Conservation (phyloP, 2,329 filamentous ascomycete genomes). For the Scleromitrula shiraiana region DNA sequence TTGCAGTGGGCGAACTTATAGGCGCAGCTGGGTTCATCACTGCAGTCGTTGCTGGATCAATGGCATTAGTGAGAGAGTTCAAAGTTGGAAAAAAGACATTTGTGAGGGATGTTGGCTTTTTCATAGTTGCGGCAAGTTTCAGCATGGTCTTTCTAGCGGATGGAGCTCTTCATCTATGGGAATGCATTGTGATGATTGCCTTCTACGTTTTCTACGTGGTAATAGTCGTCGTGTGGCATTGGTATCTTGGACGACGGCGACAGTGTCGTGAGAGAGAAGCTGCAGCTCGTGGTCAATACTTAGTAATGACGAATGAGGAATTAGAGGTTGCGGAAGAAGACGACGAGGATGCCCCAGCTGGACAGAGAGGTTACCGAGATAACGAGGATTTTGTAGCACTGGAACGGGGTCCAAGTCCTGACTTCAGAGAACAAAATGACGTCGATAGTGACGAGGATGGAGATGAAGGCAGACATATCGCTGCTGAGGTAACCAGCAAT, state of each 20-base stretch:
- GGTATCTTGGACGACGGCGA: slow-evolving; percentile 61
- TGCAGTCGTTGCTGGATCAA: slow-evolving; percentile 89
- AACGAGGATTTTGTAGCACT: slow-evolving; percentile 27
- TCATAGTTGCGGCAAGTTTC: slow-evolving; percentile 78
- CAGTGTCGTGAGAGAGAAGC: slow-evolving; percentile 57
- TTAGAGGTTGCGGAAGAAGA: slow-evolving; percentile 58
- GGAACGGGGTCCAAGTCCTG: slow-evolving; percentile 29
- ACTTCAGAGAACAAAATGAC: slow-evolving; percentile 34
- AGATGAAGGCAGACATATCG: slow-evolving; percentile 56
- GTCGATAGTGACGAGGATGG: slow-evolving; percentile 40
- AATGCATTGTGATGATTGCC: slow-evolving; percentile 81
- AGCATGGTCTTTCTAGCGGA: slow-evolving; percentile 83
- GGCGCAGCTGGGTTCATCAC: slow-evolving; percentile 95
- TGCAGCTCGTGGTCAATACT: slow-evolving; percentile 66
- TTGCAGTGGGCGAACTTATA: slow-evolving; percentile 91
- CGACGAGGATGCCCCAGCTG: slow-evolving; percentile 40
- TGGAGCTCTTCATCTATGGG: slow-evolving; percentile 77
- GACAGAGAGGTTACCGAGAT: slow-evolving; percentile 26
- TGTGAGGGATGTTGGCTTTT: slow-evolving; percentile 85
- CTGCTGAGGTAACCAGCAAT: slow-evolving; percentile 80
- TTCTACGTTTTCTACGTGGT: slow-evolving; percentile 88
- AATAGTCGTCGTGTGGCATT: slow-evolving; percentile 88
- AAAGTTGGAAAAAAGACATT: slow-evolving; percentile 85
- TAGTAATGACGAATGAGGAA: slow-evolving; percentile 45
- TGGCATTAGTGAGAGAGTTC: slow-evolving; percentile 95